A percentile compares a stretch with the other conserved stretches of the same genome.
These are phyloP conservation scores for Cicer pinnatifidum DNA, from an alignment of 306 rosid species.

Conservation along the genomic window DNA sequence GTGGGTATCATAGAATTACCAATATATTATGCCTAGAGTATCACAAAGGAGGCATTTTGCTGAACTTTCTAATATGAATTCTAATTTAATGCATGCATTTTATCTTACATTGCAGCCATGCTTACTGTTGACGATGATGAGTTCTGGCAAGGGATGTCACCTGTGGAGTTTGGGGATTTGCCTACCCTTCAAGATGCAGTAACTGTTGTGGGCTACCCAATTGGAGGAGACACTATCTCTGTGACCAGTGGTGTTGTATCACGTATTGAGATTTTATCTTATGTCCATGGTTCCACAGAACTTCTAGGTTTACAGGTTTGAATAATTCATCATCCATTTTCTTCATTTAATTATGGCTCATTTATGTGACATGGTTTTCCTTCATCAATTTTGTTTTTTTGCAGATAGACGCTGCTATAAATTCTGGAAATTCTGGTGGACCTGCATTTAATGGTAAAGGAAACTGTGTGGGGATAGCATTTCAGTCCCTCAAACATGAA, in stretches of 20 bases:
- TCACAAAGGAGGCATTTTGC: not conserved
- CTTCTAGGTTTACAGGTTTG: slow-evolving; percentile 96
- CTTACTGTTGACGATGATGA: slow-evolving; percentile 86
- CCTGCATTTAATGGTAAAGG: slow-evolving; percentile 96
- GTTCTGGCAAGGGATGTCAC: slow-evolving; percentile 92
- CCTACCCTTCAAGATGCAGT: slow-evolving; percentile 94
- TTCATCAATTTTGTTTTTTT: slow-evolving; percentile 41
- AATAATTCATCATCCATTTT: slow-evolving; percentile 26
- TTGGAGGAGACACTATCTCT: slow-evolving; percentile 97
- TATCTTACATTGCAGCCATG: slow-evolving; percentile 69
- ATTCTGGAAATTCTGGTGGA: slow-evolving; percentile 98
- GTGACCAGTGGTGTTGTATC: slow-evolving; percentile 99
- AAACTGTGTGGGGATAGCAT: slow-evolving; percentile 95
- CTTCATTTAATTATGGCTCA: slow-evolving; percentile 22
- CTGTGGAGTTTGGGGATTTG: slow-evolving; percentile 84
- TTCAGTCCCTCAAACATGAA: slow-evolving; percentile 95
- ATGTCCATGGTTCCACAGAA: slow-evolving; percentile 94
- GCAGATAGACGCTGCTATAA: slow-evolving; percentile 96
- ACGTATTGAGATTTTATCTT: slow-evolving; percentile 88
- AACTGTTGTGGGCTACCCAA: slow-evolving; percentile 95
- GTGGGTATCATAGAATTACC: not conserved
- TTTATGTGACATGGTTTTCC: slow-evolving; percentile 21
- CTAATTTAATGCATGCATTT: slow-evolving; percentile 37
- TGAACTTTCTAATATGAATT: slow-evolving; percentile 33
- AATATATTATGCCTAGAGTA: not conserved